phyloP scores from a whole-genome alignment of 2,329 filamentous ascomycete species.

The Apiospora sp. region DNA sequence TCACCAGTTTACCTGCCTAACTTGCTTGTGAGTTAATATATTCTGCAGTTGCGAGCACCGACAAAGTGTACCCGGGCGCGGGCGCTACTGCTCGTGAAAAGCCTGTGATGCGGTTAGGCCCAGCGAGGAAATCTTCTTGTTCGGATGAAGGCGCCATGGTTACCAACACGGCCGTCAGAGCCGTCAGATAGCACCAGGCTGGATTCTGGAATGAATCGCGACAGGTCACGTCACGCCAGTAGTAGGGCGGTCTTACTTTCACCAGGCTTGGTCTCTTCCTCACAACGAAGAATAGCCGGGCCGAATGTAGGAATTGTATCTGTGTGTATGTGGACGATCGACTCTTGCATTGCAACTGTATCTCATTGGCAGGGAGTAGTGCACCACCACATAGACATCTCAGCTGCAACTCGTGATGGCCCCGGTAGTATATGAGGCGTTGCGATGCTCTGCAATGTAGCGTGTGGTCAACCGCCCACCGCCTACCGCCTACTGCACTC shows the following conservation, averaged over 20 bases:
- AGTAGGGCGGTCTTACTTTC: neutral
- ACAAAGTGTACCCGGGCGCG: neutral
- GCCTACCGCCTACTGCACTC: neutral
- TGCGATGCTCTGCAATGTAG: neutral
- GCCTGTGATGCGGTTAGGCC: constrained; percentile 1
- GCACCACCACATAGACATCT: neutral
- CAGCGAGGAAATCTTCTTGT: neutral
- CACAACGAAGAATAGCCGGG: constrained; percentile 2
- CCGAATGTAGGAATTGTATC: neutral
- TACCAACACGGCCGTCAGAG: neutral
- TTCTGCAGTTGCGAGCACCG: neutral
- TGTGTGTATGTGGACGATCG: neutral
- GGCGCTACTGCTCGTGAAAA: neutral
- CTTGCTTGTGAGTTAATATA: neutral
- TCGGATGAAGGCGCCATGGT: constrained; percentile 2
- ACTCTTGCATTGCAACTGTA: constrained; percentile 5
- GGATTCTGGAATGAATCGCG: neutral
- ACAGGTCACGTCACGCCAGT: constrained; percentile 16
- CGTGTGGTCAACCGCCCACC: neutral
- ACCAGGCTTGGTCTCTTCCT: neutral
- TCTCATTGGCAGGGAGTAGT: neutral
- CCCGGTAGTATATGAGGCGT: neutral
- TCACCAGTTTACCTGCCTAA: neutral
- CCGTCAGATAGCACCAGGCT: constrained; percentile 3
- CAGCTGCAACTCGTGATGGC: neutral